Evolutionary conservation across 2,329 filamentous ascomycete genomes (phyloP).

Genomic region (Aspergillus flavus): DNA sequence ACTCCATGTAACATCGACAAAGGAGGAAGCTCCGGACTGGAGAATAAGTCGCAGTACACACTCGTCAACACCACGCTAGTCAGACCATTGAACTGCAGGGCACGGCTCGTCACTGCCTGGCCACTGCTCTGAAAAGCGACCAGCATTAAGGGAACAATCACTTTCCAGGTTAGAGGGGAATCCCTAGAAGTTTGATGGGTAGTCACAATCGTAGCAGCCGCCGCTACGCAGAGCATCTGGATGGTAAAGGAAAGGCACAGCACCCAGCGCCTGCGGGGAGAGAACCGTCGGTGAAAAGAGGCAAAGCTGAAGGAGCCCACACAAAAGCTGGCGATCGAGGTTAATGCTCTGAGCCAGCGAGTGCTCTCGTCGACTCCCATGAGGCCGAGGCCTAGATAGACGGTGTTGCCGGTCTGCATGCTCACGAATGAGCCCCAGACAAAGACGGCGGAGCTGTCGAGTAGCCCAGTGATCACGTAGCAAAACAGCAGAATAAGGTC

Average conservation of each 20-base stretch:
- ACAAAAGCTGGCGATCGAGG: conserved; percentile 71
- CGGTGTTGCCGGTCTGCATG: conserved; percentile 85
- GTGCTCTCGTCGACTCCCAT: conserved; percentile 53
- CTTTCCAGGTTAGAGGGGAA: conserved; percentile 54
- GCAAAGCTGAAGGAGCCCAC: conserved; percentile 72
- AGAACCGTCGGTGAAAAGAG: conserved; percentile 63
- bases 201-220: conserved; percentile 59
- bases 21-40: conserved; percentile 59
- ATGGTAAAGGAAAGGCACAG: conserved; percentile 54
- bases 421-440: conserved; percentile 81
- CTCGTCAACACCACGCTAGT: conserved; percentile 81
- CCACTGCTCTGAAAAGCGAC: conserved; percentile 78
- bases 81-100: conserved; percentile 68
- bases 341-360: conserved; percentile 72
- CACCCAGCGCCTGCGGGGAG: conserved; percentile 46
- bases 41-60: conserved; percentile 79
- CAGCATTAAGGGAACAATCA: conserved; percentile 67
- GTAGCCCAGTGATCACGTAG: conserved; percentile 75
- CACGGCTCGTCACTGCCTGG: conserved; percentile 73
- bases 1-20: conserved; percentile 23
- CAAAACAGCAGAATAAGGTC: conserved; percentile 71
- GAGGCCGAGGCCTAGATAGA: conserved; percentile 77
- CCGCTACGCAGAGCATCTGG: conserved; percentile 55
- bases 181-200: conserved; percentile 49
- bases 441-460: conserved; percentile 75